Conservation (phyloP, 169 alveolate genomes). For the Besnoitia besnoiti region DNA sequence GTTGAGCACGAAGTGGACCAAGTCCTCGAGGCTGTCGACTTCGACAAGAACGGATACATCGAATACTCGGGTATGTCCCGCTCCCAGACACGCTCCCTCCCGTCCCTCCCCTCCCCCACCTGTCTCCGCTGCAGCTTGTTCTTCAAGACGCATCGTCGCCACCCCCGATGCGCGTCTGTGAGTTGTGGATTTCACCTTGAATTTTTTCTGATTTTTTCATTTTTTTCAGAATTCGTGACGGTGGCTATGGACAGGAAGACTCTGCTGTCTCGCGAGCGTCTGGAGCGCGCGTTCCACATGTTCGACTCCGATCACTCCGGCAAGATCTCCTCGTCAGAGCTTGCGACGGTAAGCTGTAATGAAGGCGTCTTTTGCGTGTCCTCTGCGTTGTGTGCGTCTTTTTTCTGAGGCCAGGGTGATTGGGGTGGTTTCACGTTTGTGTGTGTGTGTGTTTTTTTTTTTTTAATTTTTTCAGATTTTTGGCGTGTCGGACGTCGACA, state of each 20-base stretch:
- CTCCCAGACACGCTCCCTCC: no score
- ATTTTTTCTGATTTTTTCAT: no score
- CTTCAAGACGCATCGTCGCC: no score
- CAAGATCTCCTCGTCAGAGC: constrained; percentile 90
- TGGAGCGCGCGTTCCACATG: constrained; percentile 93
- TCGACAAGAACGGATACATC: constrained; percentile 88
- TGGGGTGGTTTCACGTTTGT: background rate
- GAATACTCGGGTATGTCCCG: constrained; percentile 88
- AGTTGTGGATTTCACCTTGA: no score
- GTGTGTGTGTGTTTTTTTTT: background rate
- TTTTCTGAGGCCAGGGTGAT: background rate
- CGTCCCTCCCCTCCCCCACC: no score
- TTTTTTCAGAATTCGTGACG: constrained; percentile 89
- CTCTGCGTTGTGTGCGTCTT: background rate
- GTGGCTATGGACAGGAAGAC: constrained; percentile 92
- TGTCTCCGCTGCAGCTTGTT: no score
- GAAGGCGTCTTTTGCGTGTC: no score
- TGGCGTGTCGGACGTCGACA: constrained; percentile 65
- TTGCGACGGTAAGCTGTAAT: constrained; percentile 79
- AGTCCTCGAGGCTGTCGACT: constrained; percentile 85
- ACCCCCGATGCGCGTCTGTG: no score
- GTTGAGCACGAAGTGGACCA: constrained; percentile 88
- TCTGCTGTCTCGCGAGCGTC: constrained; percentile 87
- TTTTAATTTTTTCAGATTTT: constrained; percentile 60
- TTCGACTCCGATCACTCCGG: constrained; percentile 97